A percentile compares a stretch with the other conserved stretches of the same genome.
Conservation (phyloP, 2,329 filamentous ascomycete species). For the Nemania abortiva region DNA sequence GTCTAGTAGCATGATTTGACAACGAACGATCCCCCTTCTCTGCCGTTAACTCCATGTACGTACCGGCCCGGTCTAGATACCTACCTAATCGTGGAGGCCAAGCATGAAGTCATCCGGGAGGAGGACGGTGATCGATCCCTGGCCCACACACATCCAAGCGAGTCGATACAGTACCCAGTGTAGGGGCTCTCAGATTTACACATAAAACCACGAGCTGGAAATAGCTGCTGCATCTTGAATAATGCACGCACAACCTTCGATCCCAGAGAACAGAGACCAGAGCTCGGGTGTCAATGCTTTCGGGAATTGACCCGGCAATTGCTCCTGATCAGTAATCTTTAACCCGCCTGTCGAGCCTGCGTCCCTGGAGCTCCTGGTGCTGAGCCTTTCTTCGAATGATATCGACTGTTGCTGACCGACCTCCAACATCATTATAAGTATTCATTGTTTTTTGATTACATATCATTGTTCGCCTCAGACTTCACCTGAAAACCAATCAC, state of each 20-base stretch:
- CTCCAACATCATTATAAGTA: not conserved
- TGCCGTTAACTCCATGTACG: not conserved
- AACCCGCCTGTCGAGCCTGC: constrained; percentile 25
- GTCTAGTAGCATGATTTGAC: constrained; percentile 22
- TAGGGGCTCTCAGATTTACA: constrained; percentile 15
- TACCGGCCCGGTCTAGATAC: not conserved
- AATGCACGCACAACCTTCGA: constrained; percentile 23
- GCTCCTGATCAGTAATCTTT: constrained; percentile 32
- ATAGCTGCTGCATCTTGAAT: constrained; percentile 18
- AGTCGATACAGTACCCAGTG: constrained; percentile 15
- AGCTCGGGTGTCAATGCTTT: constrained; percentile 18
- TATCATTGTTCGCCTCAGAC: not conserved
- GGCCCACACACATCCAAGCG: constrained; percentile 8
- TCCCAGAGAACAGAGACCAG: constrained; percentile 8
- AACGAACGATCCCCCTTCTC: constrained; percentile 12
- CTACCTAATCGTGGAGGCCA: constrained; percentile 9
- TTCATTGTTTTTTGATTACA: constrained; percentile 6
- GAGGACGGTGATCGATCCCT: constrained; percentile 5
- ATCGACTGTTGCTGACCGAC: constrained; percentile 26
- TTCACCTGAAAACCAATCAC: not conserved
- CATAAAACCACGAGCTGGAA: constrained; percentile 10
- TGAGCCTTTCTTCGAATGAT: constrained; percentile 15
- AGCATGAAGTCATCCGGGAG: constrained; percentile 20
- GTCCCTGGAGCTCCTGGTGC: not conserved
- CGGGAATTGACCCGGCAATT: constrained; percentile 37